Percentiles rank a stretch among this genome's conserved stretches.
Conservation (phyloP, 2,329 filamentous ascomycete species). For the Monosporascus sp. region DNA sequence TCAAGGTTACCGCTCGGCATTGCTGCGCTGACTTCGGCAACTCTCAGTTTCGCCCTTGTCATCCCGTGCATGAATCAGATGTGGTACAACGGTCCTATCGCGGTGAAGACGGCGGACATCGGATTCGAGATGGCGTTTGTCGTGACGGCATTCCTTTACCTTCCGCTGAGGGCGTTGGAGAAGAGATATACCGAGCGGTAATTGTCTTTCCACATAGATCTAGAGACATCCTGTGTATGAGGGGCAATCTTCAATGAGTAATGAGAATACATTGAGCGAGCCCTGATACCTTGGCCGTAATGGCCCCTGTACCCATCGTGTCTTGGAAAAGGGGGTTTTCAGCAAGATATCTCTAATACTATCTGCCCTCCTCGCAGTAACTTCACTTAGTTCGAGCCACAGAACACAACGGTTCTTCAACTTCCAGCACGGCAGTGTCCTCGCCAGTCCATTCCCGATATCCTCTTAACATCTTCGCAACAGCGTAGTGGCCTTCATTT, state of each 20-base stretch:
- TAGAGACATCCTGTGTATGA: background rate
- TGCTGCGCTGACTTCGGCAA: conserved; percentile 32
- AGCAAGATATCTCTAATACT: too few species aligned
- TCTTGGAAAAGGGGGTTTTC: too few species aligned
- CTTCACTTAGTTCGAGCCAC: too few species aligned
- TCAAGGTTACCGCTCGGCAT: conserved; percentile 32
- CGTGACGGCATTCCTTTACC: conserved; percentile 36
- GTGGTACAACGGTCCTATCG: conserved; percentile 58
- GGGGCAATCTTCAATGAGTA: background rate
- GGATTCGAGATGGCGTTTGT: conserved; percentile 60
- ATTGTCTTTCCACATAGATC: background rate
- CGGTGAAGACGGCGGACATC: conserved; percentile 55
- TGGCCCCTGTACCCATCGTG: too few species aligned
- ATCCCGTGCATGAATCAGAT: conserved; percentile 55
- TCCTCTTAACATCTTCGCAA: too few species aligned
- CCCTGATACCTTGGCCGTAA: too few species aligned
- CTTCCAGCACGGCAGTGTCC: too few species aligned
- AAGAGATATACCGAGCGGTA: conserved; percentile 23
- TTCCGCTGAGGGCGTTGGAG: conserved; percentile 36
- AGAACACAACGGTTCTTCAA: too few species aligned
- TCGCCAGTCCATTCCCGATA: too few species aligned
- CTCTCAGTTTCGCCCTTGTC: conserved; percentile 39
- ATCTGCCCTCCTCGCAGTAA: too few species aligned
- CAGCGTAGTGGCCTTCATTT: too few species aligned
- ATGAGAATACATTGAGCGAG: background rate